Evolutionary conservation across 2,329 filamentous ascomycete species (phyloP), one percentile per base, ranked within the genome.

Genomic region (Colletotrichum magnum): DNA sequence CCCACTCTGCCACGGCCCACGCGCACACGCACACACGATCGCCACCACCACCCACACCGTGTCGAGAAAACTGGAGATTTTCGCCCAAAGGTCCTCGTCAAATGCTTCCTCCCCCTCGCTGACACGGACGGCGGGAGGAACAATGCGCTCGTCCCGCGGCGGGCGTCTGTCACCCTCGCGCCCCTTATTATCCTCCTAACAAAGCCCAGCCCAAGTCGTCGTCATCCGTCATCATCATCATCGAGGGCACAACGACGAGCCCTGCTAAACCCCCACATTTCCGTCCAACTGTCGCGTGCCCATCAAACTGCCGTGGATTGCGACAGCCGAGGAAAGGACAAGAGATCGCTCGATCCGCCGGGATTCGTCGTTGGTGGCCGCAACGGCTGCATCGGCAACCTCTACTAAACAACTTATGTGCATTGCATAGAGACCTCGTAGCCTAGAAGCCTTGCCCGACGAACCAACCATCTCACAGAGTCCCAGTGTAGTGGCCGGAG

Each of bases 221-320:
- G 65, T 68, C 65, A 64, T 68, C 59, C 59, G 52, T 39, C 60
- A 58, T 64, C 60, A 58, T 64, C 60, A 58, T 64, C 60, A 58
- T 51, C 59, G n/a, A 28, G 36, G 18, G 59, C 52, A 64, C 43
- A 52, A 39, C 63, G 13, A 51, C 21, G 43, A 57, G 28, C 18
- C 36, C 24, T 24, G 9, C 32, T 4, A 36, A 36, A 36, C 24
- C 45, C 59, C 65, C 58, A 63, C 58, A 58, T 43, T 57, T 68
- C 58, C 51, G 58, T n/a, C n/a, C 41, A 48, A 36, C 26, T 5
- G 41, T 43, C 41, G 41, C 41, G 41, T 43, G 41, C 13, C 18
- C 43, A 32, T 52, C 43, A 13, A n/a, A 50, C 10, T 6, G 47
- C 47, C 13, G 21, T 24, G 21, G 21, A 24, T 32, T n/a, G 21